Base-by-base conservation (phyloP, 441 rosid species). In the Croton setiger region DNA sequence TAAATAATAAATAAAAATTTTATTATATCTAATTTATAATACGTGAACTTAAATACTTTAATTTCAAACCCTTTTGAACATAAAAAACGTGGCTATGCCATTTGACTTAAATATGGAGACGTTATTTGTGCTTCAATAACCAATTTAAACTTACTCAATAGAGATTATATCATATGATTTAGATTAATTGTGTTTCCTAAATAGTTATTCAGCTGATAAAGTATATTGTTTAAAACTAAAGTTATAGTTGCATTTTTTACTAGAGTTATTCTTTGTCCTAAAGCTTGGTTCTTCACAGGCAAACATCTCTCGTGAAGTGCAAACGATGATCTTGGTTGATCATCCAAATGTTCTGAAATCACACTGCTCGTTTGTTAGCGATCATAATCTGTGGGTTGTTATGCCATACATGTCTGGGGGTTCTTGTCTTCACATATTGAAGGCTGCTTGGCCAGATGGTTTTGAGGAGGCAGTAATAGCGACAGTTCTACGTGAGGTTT, bases 321-420 rank as follows among this genome's bases (percentile, higher is more conserved):
- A 95, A 71, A 92, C 93, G 55, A 95, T 95, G 99, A 80, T 90
- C 78, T 85, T 95, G 84, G 88, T 90, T 44, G 95, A 92, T 75
- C 98, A 95, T 81, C 91, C 92, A 39, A 95, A 92, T 81, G 89
- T 95, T 67, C 91, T 95, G 76, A 88, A 87, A 76, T 92, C 99
- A 4, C 90, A 88, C 68, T 95, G 99, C 73, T 95, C 99, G 14
- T 95, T 95, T 68, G 99, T 92, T 68, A 87, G 73, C 59, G 98
- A 88, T 64, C 99, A 95, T 64, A 95, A 83, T 76, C 66, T 95
- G 71, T 95, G 99, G 99, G 94, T 95, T 59, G 89, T 90, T 60
- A 95, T 95, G 99, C 98, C 99, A 27, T 95, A 78, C 81, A 95
- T 95, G 98, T 70, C 99, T 66, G 99, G 98, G 52, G 99, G 99